Percentiles rank a stretch among this genome's conserved stretches.
These are phyloP conservation scores for Colletotrichum noveboracense DNA, from an alignment of 2,329 filamentous ascomycete genomes.

Conservation along the genomic window DNA sequence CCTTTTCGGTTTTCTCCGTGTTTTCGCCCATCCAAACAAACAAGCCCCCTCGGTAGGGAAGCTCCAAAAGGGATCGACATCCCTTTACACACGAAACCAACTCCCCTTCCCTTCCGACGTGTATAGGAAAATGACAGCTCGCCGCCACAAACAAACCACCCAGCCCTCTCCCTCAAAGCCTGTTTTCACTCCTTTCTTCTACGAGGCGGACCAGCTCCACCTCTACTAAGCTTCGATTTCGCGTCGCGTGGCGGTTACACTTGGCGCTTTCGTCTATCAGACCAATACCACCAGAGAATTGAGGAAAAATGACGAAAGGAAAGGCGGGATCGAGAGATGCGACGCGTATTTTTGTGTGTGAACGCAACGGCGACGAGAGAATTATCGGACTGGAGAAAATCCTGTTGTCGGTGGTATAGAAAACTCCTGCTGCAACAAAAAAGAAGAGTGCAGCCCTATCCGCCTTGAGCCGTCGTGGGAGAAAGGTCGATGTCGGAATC, in stretches of 20 bases:
- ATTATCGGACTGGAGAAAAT: background rate
- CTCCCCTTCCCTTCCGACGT: background rate
- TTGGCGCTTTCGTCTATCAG: slow-evolving; percentile 11
- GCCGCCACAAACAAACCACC: slow-evolving; percentile 8
- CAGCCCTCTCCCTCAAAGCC: background rate
- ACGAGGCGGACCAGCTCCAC: background rate
- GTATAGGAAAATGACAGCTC: slow-evolving; percentile 2
- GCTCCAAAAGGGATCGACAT: background rate
- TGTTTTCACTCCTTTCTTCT: background rate
- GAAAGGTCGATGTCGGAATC: slow-evolving; percentile 17
- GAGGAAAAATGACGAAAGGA: slow-evolving; percentile 6
- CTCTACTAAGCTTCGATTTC: background rate
- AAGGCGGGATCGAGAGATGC: slow-evolving; percentile 4
- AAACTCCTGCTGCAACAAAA: slow-evolving; percentile 13
- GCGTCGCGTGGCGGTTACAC: background rate
- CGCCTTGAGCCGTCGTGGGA: background rate
- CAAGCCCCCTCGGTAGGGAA: background rate
- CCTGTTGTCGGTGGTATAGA: slow-evolving; percentile 11
- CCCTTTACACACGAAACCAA: background rate
- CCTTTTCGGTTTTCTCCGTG: background rate
- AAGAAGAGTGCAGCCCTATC: background rate
- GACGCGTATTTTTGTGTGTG: background rate
- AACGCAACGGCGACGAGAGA: background rate
- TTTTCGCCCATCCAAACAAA: background rate
- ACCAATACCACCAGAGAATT: background rate